These are phyloP conservation scores for Boletus tomentosulus DNA, from an alignment of 768 basidiomycete species.

Conservation along the genomic window DNA sequence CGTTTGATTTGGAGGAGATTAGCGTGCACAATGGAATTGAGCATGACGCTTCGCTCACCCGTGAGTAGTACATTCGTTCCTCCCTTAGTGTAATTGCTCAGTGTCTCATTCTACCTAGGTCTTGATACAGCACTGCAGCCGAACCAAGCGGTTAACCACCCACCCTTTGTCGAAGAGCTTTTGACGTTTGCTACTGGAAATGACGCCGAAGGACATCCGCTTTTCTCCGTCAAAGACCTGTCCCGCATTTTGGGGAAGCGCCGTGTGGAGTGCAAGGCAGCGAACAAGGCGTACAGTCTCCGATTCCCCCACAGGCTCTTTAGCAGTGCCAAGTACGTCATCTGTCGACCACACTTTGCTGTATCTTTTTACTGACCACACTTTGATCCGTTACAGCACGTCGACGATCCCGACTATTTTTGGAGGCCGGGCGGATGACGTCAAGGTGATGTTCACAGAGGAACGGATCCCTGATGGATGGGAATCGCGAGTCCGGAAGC, in stretches of 20 bases:
- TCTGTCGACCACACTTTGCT: neutral
- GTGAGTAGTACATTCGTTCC: conserved; percentile 12
- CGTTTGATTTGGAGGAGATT: conserved; percentile 52
- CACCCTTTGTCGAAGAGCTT: conserved; percentile 51
- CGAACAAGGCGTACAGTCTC: conserved; percentile 57
- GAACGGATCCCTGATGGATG: conserved; percentile 70
- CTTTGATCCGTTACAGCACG: conserved; percentile 36
- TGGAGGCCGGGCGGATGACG: conserved; percentile 55
- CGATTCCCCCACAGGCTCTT: conserved; percentile 53
- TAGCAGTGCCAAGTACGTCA: conserved; percentile 60
- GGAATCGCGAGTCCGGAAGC: conserved; percentile 57
- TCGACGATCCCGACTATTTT: conserved; percentile 62
- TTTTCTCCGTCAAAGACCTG: conserved; percentile 58
- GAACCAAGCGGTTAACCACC: conserved; percentile 51
- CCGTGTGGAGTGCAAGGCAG: conserved; percentile 48
- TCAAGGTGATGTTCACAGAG: conserved; percentile 55
- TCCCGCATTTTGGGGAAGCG: conserved; percentile 56
- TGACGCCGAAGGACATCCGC: conserved; percentile 39
- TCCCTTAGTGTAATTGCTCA: neutral
- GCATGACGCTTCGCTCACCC: conserved; percentile 26
- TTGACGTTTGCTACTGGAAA: conserved; percentile 58
- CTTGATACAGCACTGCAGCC: conserved; percentile 44
- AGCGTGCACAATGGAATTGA: conserved; percentile 15
- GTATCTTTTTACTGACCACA: neutral
- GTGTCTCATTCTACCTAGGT: conserved; percentile 36